Evolutionary conservation across 768 basidiomycete species (phyloP).

Genomic region (Rubroboletus satanas): DNA sequence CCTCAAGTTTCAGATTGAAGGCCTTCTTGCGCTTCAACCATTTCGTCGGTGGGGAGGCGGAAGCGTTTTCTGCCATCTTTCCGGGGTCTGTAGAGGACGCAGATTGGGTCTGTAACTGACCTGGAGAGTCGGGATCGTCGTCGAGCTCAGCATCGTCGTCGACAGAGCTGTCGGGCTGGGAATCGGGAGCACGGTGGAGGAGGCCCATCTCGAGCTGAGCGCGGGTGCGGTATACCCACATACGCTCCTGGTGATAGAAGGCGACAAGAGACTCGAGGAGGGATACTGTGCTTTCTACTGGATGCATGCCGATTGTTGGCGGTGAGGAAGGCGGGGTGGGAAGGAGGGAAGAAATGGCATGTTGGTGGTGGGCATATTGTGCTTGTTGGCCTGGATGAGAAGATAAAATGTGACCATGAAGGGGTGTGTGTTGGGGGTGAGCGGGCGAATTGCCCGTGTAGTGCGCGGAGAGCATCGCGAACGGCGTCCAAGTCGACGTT

Average conservation of each 20-base stretch:
- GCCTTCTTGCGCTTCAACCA: constrained; percentile 60
- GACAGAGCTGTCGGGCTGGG: constrained; percentile 2
- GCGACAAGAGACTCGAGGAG: constrained; percentile 62
- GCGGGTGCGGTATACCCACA: constrained; percentile 68
- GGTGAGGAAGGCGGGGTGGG: constrained; percentile 35
- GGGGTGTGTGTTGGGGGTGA: constrained; percentile 28
- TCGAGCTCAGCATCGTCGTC: constrained; percentile 11
- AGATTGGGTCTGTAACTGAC: constrained; percentile 13
- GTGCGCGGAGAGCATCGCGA: constrained; percentile 70
- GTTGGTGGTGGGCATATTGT: constrained; percentile 22
- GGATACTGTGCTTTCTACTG: constrained; percentile 47
- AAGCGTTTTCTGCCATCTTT: constrained; percentile 33
- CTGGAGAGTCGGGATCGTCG: constrained; percentile 21
- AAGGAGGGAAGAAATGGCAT: constrained; percentile 31
- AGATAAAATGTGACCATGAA: constrained; percentile 24
- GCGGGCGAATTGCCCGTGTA: constrained; percentile 18
- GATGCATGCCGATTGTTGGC: constrained; percentile 28
- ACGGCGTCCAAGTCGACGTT: background rate
- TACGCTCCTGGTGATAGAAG: constrained; percentile 68
- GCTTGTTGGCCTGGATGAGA: constrained; percentile 21
- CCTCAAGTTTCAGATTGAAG: constrained; percentile 50
- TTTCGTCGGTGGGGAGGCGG: constrained; percentile 27
- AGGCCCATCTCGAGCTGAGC: constrained; percentile 52
- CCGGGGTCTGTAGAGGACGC: constrained; percentile 18
- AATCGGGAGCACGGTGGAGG: constrained; percentile 15